These are phyloP conservation scores for Amanita rubescens DNA, from an alignment of 768 basidiomycete species.

Conservation along the genomic window DNA sequence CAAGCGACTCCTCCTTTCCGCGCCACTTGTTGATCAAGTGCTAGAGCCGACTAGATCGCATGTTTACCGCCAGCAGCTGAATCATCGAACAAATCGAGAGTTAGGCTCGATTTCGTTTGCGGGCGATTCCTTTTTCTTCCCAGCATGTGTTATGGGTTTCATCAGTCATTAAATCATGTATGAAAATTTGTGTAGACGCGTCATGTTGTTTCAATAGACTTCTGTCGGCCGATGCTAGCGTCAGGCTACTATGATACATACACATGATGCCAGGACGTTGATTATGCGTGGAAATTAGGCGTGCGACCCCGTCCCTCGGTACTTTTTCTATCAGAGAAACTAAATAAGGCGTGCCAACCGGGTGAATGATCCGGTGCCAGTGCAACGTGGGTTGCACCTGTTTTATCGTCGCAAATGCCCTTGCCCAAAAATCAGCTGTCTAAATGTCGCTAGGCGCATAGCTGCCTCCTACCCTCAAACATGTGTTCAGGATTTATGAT, in stretches of 20 bases:
- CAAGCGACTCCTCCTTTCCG: background rate
- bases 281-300: background rate
- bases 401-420: background rate
- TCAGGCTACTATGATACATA: background rate
- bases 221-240: background rate
- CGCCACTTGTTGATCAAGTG: background rate
- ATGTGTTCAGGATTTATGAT: background rate
- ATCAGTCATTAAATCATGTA: background rate
- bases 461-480: background rate
- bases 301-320: background rate
- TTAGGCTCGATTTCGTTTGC: background rate
- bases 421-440: background rate
- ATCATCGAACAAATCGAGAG: background rate
- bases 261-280: background rate
- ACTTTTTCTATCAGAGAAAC: background rate
- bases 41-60: background rate
- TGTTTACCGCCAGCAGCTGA: background rate
- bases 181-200: background rate
- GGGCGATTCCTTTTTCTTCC: background rate
- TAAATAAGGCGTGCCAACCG: background rate
- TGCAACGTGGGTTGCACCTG: background rate
- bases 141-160: background rate
- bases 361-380: background rate
- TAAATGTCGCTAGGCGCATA: too few relatives aligned
- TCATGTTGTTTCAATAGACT: background rate